Percentiles rank a stretch among this genome's conserved stretches.
Conservation (phyloP, 179 eudicot genomes). For the Actinidia arguta region DNA sequence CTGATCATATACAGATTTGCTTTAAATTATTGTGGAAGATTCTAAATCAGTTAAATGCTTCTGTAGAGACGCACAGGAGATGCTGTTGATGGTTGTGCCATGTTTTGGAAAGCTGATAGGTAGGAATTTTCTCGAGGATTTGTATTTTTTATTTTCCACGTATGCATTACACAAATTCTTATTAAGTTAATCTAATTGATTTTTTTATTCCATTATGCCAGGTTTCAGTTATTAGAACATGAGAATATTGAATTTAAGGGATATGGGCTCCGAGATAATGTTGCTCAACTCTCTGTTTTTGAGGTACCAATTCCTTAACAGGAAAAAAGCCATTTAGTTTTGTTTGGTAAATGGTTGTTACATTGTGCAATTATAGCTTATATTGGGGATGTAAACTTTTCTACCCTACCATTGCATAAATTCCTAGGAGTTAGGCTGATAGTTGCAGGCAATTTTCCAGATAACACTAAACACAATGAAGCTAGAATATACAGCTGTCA, state of each 20-base stretch:
- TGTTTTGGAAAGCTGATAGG: slow-evolving; percentile 46
- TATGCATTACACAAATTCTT: neutral
- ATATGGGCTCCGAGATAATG: slow-evolving; percentile 42
- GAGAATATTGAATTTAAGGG: slow-evolving; percentile 37
- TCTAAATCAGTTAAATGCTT: slow-evolving; percentile 12
- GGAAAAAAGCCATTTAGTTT: neutral
- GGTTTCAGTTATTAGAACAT: slow-evolving; percentile 33
- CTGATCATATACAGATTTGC: neutral
- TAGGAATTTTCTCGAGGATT: slow-evolving; percentile 11
- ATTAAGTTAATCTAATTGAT: neutral
- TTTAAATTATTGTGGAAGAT: neutral
- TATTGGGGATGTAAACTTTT: too few relatives aligned
- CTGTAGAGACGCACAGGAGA: slow-evolving; percentile 41
- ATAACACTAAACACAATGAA: too few relatives aligned
- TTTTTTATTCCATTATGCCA: slow-evolving; percentile 13
- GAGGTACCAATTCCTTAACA: slow-evolving; percentile 31
- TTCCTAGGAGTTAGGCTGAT: too few relatives aligned
- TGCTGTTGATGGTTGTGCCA: slow-evolving; percentile 45
- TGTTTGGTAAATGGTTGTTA: neutral
- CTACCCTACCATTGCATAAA: too few relatives aligned
- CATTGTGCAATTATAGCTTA: too few relatives aligned
- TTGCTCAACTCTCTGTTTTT: slow-evolving; percentile 43
- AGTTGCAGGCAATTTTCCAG: too few relatives aligned
- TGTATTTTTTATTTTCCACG: neutral
- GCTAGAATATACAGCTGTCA: too few relatives aligned